These are phyloP conservation scores for Chlamydomonas schloesseri DNA, from an alignment of 139 green algal species.

Conservation along the genomic window DNA sequence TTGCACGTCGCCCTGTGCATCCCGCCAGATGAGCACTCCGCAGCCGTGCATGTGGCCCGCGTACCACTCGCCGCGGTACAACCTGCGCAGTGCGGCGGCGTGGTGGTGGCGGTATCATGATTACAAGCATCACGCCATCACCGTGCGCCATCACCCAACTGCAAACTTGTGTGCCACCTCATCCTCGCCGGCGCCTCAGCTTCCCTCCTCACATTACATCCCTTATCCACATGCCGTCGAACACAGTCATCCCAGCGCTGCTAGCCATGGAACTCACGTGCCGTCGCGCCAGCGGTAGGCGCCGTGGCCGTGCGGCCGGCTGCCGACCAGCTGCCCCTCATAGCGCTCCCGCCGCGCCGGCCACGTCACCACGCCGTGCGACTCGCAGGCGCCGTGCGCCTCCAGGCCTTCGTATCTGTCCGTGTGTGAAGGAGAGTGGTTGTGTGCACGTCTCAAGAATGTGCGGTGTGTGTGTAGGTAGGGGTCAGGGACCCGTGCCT, in stretches of 20 bases:
- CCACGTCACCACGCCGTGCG: constrained; percentile 59
- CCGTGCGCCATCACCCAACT: no score
- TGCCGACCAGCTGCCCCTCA: constrained; percentile 69
- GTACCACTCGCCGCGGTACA: constrained; percentile 80
- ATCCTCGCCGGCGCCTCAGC: no score
- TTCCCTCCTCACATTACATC: no score
- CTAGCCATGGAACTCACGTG: constrained; percentile 60
- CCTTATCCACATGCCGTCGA: no score
- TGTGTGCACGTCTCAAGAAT: no score
- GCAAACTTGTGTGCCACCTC: no score
- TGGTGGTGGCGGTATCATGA: no score
- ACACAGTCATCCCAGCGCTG: no score
- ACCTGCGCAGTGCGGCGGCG: constrained; percentile 31
- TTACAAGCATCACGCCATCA: no score
- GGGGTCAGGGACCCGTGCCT: no score
- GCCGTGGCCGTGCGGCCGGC: constrained; percentile 69
- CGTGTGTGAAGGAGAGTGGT: no score
- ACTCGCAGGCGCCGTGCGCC: constrained; percentile 66
- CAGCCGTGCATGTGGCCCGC: constrained; percentile 77
- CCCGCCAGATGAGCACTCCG: constrained; percentile 70
- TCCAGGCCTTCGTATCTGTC: constrained; percentile 65
- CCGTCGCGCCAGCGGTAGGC: constrained; percentile 74
- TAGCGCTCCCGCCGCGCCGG: constrained; percentile 48
- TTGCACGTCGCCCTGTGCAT: constrained; percentile 5
- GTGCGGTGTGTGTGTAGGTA: no score